phyloP scores from a whole-genome alignment of 1,284 basidiomycete species.

The Pulchroboletus neoregius region DNA sequence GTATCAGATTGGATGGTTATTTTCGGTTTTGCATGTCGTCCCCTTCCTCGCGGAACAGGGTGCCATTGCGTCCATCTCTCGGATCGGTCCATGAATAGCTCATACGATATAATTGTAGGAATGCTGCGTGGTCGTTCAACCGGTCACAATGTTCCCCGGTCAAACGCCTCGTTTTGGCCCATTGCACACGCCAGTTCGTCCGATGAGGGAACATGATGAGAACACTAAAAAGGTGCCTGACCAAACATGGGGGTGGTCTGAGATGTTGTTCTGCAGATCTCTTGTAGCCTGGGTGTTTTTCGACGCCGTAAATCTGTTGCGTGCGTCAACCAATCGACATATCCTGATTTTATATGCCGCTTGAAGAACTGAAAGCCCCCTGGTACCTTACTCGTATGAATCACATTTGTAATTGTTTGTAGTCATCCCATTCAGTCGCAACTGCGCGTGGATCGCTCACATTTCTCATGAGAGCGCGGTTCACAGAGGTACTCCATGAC shows the following conservation, averaged over 20 bases:
- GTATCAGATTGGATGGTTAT: neutral
- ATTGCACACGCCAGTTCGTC: neutral
- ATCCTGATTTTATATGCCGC: too few species aligned
- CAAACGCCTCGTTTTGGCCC: neutral
- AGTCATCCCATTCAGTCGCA: neutral
- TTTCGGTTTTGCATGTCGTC: too few species aligned
- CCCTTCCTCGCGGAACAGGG: too few species aligned
- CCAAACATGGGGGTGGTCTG: neutral
- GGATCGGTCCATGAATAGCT: neutral
- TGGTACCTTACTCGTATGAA: too few species aligned
- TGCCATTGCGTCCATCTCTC: neutral
- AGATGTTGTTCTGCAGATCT: neutral
- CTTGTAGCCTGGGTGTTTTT: neutral
- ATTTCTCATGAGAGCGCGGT: neutral
- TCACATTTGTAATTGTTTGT: too few species aligned
- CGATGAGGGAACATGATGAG: neutral
- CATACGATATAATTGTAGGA: neutral
- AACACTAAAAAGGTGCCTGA: neutral
- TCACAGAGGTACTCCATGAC: neutral
- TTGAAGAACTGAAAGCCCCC: neutral
- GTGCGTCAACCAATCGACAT: neutral
- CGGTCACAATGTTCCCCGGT: neutral
- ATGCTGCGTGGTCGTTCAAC: neutral
- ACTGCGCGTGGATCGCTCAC: too few species aligned
- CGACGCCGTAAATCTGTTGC: neutral